Evolutionary conservation across 768 basidiomycete genomes (phyloP), one percentile per base, ranked within the genome.

Genomic region (Hypholoma fasciculare): DNA sequence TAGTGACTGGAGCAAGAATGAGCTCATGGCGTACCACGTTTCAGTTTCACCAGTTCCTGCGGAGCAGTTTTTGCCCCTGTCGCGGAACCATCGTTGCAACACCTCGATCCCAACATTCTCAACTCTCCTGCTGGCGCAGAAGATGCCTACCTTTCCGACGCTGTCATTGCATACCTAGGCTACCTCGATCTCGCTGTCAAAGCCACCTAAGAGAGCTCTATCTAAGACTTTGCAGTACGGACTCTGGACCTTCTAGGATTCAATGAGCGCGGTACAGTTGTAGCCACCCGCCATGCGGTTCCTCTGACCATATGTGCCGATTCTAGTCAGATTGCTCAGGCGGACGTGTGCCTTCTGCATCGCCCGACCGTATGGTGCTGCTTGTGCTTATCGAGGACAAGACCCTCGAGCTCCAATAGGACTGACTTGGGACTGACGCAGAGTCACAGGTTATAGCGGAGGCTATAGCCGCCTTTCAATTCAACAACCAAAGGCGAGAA

Each of bases 311-410:
- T 73, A 57, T 69, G 70, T 54, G 66, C 67, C 36, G 69, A 71
- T 46, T 52, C 40, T 20, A 27, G 49, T 51, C 56, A 55, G 38
- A 52, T 48, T 37, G 65, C 68, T 37, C 58, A 69, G 60, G 61
- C 67, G 53, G 67, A 67, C 58, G 67, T 72, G 27, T 72, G 73
- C 55, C 62, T 73, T 49, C 53, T 72, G 13, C 56, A 68, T 55
- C 50, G 54, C 40, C 63, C 63, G 19, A 59, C 61, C 27, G n/a
- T n/a, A 49, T 69, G 30, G 60, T 72, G 4, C 62, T 72, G 40
- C 66, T 70, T 50, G 65, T 73, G 27, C 59, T 69, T 44, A 54
- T 67, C 23, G 52, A 64, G 43, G 67, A 71, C 38, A 67, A 67
- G 52, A 66, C 56, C 1, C 12, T 65, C n/a, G n/a, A n/a, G n/a